These are phyloP conservation scores for Dentipellis sp. DNA, from an alignment of 768 basidiomycete genomes.

Conservation along the genomic window DNA sequence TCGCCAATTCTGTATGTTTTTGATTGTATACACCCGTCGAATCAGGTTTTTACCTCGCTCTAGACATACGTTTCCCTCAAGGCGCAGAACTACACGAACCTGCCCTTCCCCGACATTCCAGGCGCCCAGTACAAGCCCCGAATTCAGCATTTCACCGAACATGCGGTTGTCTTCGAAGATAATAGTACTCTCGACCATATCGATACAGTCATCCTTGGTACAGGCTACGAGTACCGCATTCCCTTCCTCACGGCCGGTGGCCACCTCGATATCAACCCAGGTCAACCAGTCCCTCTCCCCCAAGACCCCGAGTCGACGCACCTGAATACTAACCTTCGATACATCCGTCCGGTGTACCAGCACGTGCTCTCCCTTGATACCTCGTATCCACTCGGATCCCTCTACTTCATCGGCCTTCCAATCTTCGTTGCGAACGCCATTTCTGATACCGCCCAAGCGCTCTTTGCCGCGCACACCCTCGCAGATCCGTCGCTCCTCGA, in stretches of 20 bases:
- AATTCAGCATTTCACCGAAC: slow-evolving; percentile 38
- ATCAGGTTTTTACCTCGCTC: slow-evolving; percentile 17
- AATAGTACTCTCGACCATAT: slow-evolving; percentile 30
- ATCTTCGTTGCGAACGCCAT: slow-evolving; percentile 38
- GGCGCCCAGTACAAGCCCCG: slow-evolving; percentile 25
- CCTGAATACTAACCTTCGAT: slow-evolving; percentile 40
- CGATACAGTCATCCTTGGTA: slow-evolving; percentile 41
- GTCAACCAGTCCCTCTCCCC: neutral
- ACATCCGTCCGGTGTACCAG: slow-evolving; percentile 45
- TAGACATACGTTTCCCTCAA: slow-evolving; percentile 29
- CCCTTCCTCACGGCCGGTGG: slow-evolving; percentile 32
- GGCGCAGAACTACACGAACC: slow-evolving; percentile 10
- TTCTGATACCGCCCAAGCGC: slow-evolving; percentile 39
- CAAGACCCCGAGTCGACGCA: neutral
- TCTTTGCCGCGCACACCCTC: slow-evolving; percentile 37
- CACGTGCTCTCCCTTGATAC: slow-evolving; percentile 46
- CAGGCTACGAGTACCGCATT: slow-evolving; percentile 44
- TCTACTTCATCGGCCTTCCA: slow-evolving; percentile 48
- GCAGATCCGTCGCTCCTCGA: slow-evolving; percentile 32
- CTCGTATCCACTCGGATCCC: slow-evolving; percentile 37
- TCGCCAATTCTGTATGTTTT: slow-evolving; percentile 32
- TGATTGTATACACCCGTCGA: slow-evolving; percentile 26
- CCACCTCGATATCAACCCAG: slow-evolving; percentile 12
- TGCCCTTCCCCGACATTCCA: slow-evolving; percentile 1
- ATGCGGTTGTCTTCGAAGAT: slow-evolving; percentile 38